Percentiles rank a stretch among this genome's conserved stretches.
phyloP scores from a whole-genome alignment of 441 rosid genomes.

The Brassica balearica region DNA sequence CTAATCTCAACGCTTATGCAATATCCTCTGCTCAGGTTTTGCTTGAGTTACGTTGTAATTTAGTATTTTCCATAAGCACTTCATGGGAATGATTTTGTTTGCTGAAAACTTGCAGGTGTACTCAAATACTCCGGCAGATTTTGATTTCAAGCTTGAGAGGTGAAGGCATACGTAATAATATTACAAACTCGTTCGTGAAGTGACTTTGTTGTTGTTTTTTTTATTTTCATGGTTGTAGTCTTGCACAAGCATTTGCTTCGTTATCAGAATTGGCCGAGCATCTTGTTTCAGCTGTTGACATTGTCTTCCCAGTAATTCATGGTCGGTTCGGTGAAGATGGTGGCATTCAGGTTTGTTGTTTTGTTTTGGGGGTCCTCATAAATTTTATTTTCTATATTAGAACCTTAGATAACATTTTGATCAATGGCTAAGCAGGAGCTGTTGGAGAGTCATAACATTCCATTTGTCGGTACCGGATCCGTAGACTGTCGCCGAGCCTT shows the following conservation, averaged over 20 bases:
- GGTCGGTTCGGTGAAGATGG: conserved; percentile 98
- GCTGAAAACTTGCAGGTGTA: conserved; percentile 57
- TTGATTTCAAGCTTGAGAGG: conserved; percentile 97
- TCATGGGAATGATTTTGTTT: neutral
- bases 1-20: conserved; percentile 75
- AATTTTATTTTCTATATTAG: neutral
- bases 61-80: conserved; percentile 19
- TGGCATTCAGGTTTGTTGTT: conserved; percentile 77
- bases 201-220: conserved; percentile 19
- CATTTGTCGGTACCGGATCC: conserved; percentile 96
- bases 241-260: conserved; percentile 78
- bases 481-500: conserved; percentile 80
- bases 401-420: conserved; percentile 7
- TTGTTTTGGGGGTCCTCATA: conserved; percentile 5
- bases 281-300: conserved; percentile 81
- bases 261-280: conserved; percentile 78
- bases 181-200: neutral
- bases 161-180: conserved; percentile 41
- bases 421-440: conserved; percentile 64
- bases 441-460: conserved; percentile 74
- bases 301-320: conserved; percentile 91
- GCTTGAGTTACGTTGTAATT: conserved; percentile 27
- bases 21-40: conserved; percentile 91
- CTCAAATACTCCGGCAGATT: conserved; percentile 96
- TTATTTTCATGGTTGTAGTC: conserved; percentile 52